Percentiles rank a stretch among this genome's conserved stretches.
Evolutionary conservation across 176 grass and related monocot genomes (phyloP).

Genomic region (Rhynchospora breviuscula): DNA sequence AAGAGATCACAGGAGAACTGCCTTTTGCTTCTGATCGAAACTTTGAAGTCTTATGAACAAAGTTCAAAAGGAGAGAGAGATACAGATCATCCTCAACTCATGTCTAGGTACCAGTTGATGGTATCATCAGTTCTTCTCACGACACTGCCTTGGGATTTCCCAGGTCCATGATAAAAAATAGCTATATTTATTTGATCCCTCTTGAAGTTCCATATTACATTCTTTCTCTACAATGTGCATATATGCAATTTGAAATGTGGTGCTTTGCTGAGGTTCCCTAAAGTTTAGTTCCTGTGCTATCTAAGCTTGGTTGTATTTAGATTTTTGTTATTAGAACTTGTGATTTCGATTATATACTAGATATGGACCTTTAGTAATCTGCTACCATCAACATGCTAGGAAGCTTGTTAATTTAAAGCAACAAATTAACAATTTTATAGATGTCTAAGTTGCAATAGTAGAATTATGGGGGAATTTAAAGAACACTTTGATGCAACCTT

Average conservation of each 20-base stretch:
- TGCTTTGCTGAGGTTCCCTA: not conserved
- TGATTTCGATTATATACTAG: not conserved
- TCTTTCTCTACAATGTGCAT: not conserved
- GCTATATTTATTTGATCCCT: not conserved
- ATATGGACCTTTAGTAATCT: not conserved
- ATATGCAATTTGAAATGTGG: not conserved
- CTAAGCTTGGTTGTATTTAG: too few relatives aligned
- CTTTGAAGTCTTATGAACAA: constrained; percentile 52
- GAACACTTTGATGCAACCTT: not conserved
- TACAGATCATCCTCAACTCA: constrained; percentile 43
- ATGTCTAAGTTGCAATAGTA: not conserved
- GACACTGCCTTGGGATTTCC: constrained; percentile 80
- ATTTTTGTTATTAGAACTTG: not conserved
- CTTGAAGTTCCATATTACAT: not conserved
- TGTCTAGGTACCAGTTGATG: constrained; percentile 83
- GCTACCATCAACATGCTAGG: not conserved
- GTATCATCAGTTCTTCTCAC: constrained; percentile 89
- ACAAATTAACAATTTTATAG: not conserved
- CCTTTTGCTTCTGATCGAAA: constrained; percentile 55
- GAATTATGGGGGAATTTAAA: not conserved
- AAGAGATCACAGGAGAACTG: constrained; percentile 84
- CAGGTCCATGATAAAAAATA: constrained; percentile 36
- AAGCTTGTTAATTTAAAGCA: not conserved
- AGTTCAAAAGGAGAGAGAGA: constrained; percentile 33
- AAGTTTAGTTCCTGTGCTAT: not conserved